Percentiles rank a stretch among this genome's conserved stretches.
Conservation (phyloP, 2,329 filamentous ascomycete species). For the Annulohypoxylon truncatum region DNA sequence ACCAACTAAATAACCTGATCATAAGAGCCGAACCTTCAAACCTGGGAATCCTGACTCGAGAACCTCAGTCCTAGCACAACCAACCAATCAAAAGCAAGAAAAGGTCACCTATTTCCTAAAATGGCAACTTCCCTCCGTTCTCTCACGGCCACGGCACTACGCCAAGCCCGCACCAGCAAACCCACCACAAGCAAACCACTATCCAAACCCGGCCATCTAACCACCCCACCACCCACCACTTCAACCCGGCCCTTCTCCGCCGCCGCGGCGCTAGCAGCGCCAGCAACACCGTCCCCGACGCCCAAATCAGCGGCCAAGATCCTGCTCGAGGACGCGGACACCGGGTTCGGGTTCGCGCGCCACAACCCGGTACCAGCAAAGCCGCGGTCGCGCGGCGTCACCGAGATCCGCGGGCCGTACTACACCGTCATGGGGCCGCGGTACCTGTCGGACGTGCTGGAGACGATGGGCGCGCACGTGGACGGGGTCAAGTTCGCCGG, state of each 20-base stretch:
- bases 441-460: slow-evolving; percentile 63
- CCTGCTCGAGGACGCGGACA: slow-evolving; percentile 59
- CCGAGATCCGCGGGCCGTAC: slow-evolving; percentile 67
- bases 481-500: slow-evolving; percentile 68
- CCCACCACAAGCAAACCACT: background rate
- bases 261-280: background rate
- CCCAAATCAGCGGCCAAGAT: slow-evolving; percentile 31
- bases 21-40: background rate
- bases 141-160: slow-evolving; percentile 21
- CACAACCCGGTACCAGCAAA: slow-evolving; percentile 62
- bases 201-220: background rate
- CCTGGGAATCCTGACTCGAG: background rate
- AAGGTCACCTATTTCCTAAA: slow-evolving; percentile 11
- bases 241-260: slow-evolving; percentile 18
- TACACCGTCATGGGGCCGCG: slow-evolving; percentile 66
- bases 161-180: slow-evolving; percentile 14
- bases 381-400: slow-evolving; percentile 61
- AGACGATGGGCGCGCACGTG: slow-evolving; percentile 66
- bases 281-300: slow-evolving; percentile 1
- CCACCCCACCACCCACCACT: background rate
- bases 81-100: background rate
- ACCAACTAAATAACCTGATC: background rate
- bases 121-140: slow-evolving; percentile 35
- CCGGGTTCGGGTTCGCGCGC: slow-evolving; percentile 62
- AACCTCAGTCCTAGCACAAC: background rate